Percentiles rank a stretch among this genome's conserved stretches.
Evolutionary conservation across 1,284 basidiomycete species (phyloP).

Genomic region (Papiliotrema laurentii): DNA sequence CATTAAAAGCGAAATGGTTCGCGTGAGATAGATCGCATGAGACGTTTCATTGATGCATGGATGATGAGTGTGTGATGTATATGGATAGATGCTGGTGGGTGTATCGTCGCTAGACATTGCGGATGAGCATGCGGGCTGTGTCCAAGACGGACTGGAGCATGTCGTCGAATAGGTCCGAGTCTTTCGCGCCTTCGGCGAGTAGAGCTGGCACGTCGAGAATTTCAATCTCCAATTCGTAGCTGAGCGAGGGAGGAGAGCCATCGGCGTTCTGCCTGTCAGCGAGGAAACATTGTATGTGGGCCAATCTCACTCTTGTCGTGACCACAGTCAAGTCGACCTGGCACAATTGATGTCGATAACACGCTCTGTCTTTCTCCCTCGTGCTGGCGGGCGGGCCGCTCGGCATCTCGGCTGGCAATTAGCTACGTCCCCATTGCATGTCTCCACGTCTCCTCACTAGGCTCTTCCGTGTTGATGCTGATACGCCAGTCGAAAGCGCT

Average conservation of each 20-base stretch:
- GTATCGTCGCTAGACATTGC: no score
- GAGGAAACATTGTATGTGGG: not conserved
- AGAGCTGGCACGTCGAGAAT: slow-evolving; percentile 51
- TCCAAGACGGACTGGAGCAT: slow-evolving; percentile 52
- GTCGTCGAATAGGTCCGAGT: slow-evolving; percentile 49
- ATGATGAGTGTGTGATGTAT: slow-evolving; percentile 3
- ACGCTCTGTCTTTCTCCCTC: slow-evolving; percentile 83
- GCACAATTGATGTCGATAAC: slow-evolving; percentile 89
- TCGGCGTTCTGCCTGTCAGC: slow-evolving; percentile 1
- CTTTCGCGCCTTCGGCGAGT: slow-evolving; percentile 50
- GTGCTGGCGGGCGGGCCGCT: slow-evolving; percentile 49
- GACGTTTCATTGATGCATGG: no score
- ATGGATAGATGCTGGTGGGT: no score
- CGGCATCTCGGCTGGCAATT: slow-evolving; percentile 30
- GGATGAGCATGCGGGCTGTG: slow-evolving; percentile 51
- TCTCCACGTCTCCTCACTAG: no score
- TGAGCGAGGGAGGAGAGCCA: slow-evolving; percentile 8
- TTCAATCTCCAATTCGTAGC: slow-evolving; percentile 59
- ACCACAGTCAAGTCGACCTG: slow-evolving; percentile 93
- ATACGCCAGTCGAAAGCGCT: slow-evolving; percentile 83
- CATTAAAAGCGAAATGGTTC: slow-evolving; percentile 43
- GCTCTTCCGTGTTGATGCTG: slow-evolving; percentile 76
- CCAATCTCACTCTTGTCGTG: slow-evolving; percentile 45
- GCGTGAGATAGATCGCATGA: not conserved
- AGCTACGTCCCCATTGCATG: no score